These are phyloP conservation scores for Kwoniella mangroviensis DNA, from an alignment of 768 basidiomycete genomes.

Conservation along the genomic window DNA sequence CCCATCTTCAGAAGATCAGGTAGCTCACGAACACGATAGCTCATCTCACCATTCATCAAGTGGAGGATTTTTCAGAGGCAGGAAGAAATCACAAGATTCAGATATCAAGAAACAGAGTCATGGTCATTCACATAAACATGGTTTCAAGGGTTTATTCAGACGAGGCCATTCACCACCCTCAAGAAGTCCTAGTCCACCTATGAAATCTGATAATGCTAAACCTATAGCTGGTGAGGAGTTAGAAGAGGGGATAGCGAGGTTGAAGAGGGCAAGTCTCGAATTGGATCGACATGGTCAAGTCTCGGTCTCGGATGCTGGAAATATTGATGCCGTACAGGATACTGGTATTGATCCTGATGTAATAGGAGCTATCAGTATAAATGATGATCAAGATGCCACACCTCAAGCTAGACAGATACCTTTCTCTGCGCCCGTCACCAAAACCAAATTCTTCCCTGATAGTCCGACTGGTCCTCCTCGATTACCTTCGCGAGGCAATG, in stretches of 20 bases:
- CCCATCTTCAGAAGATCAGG: constrained; percentile 1
- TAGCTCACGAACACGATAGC: background rate
- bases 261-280: constrained; percentile 45
- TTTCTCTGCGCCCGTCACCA: constrained; percentile 42
- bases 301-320: background rate
- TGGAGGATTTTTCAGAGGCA: constrained; percentile 36
- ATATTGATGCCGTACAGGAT: constrained; percentile 1
- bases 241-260: constrained; percentile 47
- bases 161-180: constrained; percentile 49
- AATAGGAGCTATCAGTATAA: constrained; percentile 12
- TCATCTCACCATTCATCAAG: constrained; percentile 14
- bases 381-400: constrained; percentile 6
- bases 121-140: constrained; percentile 31
- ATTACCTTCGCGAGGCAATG: constrained; percentile 6
- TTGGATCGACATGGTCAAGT: constrained; percentile 30
- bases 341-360: constrained; percentile 9
- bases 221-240: constrained; percentile 41
- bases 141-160: constrained; percentile 39
- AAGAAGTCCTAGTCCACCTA: constrained; percentile 46
- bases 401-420: constrained; percentile 18
- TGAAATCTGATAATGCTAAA: constrained; percentile 23
- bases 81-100: constrained; percentile 22
- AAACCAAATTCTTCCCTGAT: constrained; percentile 48
- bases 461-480: constrained; percentile 19
- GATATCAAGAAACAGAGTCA: background rate